Conservation (phyloP, 768 basidiomycete genomes). For the Rhodotorula kratochvilovae region DNA sequence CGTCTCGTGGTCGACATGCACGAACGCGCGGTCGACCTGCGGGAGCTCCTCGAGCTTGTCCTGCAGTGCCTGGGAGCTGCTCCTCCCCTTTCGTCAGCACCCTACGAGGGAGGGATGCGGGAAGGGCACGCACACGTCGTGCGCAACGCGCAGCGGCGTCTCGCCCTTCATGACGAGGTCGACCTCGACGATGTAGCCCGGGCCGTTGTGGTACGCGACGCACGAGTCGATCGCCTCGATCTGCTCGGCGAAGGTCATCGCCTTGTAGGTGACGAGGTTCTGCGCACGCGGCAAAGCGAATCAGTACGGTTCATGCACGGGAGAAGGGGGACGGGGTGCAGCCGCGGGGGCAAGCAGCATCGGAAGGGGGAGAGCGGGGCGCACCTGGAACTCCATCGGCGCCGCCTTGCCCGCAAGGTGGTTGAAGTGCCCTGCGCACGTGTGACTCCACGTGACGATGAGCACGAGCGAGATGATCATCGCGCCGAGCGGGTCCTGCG, state of each 20-base stretch:
- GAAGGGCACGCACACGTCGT: constrained; percentile 44
- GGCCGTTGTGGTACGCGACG: constrained; percentile 71
- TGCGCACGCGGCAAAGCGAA: not conserved
- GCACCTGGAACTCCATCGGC: constrained; percentile 66
- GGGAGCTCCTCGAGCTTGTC: constrained; percentile 47
- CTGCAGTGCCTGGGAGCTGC: constrained; percentile 45
- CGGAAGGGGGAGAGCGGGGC: no score
- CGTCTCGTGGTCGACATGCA: constrained; percentile 46
- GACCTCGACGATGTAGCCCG: constrained; percentile 72
- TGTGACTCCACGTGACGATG: constrained; percentile 63
- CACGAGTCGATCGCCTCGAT: constrained; percentile 87
- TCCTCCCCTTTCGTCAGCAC: not conserved
- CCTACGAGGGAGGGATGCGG: not conserved
- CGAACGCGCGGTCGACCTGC: constrained; percentile 40
- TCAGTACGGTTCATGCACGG: no score
- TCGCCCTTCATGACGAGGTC: constrained; percentile 88
- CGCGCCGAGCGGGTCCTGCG: constrained; percentile 46
- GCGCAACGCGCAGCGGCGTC: constrained; percentile 71
- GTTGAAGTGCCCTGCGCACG: constrained; percentile 74
- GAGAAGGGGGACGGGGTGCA: no score
- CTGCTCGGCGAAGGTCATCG: constrained; percentile 77
- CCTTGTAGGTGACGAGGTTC: constrained; percentile 87
- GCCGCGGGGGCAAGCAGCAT: no score
- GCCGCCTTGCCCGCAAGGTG: constrained; percentile 88
- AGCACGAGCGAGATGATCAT: constrained; percentile 57